A percentile compares a stretch with the other conserved stretches of the same genome.
phyloP scores from a whole-genome alignment of 2,329 filamentous ascomycete species.

The Ustulina deusta region DNA sequence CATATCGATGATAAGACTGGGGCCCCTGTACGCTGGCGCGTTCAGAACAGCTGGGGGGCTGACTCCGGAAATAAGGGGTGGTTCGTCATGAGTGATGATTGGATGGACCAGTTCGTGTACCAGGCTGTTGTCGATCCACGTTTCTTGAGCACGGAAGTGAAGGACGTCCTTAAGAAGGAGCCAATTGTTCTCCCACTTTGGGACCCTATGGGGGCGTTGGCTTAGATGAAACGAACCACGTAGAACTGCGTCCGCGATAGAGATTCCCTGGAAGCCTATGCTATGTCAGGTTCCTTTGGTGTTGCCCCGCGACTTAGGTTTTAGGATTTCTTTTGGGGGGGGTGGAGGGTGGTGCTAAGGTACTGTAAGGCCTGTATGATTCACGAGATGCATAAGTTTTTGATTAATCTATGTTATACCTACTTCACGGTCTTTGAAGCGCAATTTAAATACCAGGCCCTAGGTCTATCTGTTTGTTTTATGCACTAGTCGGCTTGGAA shows the following conservation, averaged over 20 bases:
- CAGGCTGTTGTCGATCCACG: constrained; percentile 85
- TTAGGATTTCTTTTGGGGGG: not conserved
- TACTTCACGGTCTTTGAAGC: not conserved
- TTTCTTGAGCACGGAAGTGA: constrained; percentile 73
- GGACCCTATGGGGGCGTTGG: constrained; percentile 84
- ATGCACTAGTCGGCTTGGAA: not conserved
- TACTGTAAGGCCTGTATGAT: constrained; percentile 15
- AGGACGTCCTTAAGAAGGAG: constrained; percentile 76
- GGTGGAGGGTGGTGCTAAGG: not conserved
- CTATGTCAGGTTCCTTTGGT: not conserved
- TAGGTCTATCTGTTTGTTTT: not conserved
- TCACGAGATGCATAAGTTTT: constrained; percentile 9
- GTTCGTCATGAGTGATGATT: constrained; percentile 88
- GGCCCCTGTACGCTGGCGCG: constrained; percentile 80
- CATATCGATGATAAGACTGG: constrained; percentile 75
- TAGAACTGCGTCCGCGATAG: not conserved
- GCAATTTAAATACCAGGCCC: no score
- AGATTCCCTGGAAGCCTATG: not conserved
- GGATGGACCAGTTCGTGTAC: constrained; percentile 85
- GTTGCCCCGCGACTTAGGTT: not conserved
- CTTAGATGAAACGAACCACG: constrained; percentile 55
- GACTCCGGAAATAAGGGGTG: constrained; percentile 79
- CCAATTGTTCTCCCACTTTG: constrained; percentile 79
- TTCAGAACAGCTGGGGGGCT: constrained; percentile 88
- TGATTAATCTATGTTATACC: not conserved